Base-by-base conservation (phyloP, 371 early-diverging fungal species). In the Thermomucor indicae-seudaticae region DNA sequence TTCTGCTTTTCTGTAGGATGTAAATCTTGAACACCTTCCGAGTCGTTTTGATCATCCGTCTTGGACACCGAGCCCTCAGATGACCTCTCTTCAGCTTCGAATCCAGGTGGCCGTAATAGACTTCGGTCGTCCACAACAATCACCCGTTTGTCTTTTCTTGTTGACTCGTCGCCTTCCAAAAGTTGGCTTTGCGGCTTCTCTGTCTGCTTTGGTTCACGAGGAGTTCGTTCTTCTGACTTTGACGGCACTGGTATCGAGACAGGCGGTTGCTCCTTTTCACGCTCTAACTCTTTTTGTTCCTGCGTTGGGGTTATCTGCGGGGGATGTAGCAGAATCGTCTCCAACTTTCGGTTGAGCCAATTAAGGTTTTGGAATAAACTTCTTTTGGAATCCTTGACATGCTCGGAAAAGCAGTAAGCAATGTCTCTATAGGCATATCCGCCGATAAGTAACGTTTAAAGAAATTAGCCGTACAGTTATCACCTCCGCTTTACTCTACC, bases 341-440 rank as follows among this genome's bases (percentile, higher is more conserved):
- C 57, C 41, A 86, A 56, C 31, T 85, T 55, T 6, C 78, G 64
- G 43, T 87, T 85, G 12, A 90, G 62, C 79, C 85, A 87, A 51
- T 87, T 87, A 23, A 84, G 41, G 2, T 78, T 67, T 34, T 80
- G 75, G 55, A 85, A 79, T 16, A 81, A 60, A 4, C 71, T 70
- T 16, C 57, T 56, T 7, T 65, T 53, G 31, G 51, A 49, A 3
- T 57, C 25, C 4, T 49, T 49, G 0, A 69, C 77, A 51, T 78
- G 76, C 30, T 70, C 63, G 11, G 58, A 57, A 65, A 81, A 85
- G 6, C 74, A 80, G 16, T 54, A 50, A 42, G 75, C 70, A 16
- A 86, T 65, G 47, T 62, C 67, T 17, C 75, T 71, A 46, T 29
- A 17, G 31, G 14, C n/a, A 14, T 20, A n/a, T 29, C 16, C 24